A percentile compares a stretch with the other conserved stretches of the same genome.
These are phyloP conservation scores for Leccinum fibrillosum DNA, from an alignment of 768 basidiomycete genomes.

Conservation along the genomic window DNA sequence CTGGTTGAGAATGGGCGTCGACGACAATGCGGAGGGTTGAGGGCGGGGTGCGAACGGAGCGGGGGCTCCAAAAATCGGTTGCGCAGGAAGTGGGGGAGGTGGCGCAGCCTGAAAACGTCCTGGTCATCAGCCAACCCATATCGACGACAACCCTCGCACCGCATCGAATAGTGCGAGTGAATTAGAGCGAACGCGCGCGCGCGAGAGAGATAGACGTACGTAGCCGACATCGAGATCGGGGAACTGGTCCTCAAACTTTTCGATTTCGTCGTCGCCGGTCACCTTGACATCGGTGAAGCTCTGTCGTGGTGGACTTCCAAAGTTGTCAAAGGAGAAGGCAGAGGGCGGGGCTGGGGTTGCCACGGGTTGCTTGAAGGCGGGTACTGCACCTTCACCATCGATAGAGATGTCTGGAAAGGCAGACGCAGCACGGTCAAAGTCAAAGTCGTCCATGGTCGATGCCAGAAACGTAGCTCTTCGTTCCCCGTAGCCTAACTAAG, in stretches of 20 bases:
- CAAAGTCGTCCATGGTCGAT: conserved; percentile 45
- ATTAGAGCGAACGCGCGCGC: neutral
- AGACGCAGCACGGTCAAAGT: conserved; percentile 78
- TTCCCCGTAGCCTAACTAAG: neutral
- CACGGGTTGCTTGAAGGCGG: conserved; percentile 33
- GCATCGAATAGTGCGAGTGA: neutral
- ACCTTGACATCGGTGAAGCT: conserved; percentile 62
- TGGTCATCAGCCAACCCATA: neutral
- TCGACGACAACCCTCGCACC: conserved; percentile 12
- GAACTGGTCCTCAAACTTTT: conserved; percentile 83
- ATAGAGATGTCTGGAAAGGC: conserved; percentile 84
- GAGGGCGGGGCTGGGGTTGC: conserved; percentile 32
- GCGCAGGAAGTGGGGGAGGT: conserved; percentile 21
- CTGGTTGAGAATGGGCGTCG: conserved; percentile 72
- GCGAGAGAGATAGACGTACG: conserved; percentile 27
- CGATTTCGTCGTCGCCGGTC: conserved; percentile 82
- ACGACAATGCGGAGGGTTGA: conserved; percentile 65
- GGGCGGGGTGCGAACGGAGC: conserved; percentile 74
- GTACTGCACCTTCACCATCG: conserved; percentile 60
- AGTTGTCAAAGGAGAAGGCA: conserved; percentile 66
- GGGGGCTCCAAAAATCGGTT: conserved; percentile 44
- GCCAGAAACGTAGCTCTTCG: neutral
- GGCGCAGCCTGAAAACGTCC: conserved; percentile 31
- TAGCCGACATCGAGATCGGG: conserved; percentile 66
- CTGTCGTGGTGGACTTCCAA: conserved; percentile 46